Evolutionary conservation across 1,284 basidiomycete species (phyloP), one percentile per base, ranked within the genome.

Genomic region (Cutaneotrichosporon dermatis): DNA sequence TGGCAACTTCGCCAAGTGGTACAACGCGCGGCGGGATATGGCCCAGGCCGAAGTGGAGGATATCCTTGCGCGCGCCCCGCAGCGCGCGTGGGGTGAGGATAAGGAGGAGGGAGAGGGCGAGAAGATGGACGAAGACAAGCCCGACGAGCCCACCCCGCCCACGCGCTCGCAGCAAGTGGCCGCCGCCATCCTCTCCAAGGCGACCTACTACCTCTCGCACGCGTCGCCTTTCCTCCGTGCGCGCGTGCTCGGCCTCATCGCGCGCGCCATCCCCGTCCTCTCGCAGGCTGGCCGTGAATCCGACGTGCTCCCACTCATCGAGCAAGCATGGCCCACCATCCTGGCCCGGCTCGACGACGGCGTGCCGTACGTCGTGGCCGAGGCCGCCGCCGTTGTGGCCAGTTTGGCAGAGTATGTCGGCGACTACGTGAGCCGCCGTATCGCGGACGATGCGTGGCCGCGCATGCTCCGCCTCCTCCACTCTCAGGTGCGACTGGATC

Each of bases 391-490:
- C 2, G 79, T 94, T 39, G 78, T 95, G 13, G 88, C 89, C 61
- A 76, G 83, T 0, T 80, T 97, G 34, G 83, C 85, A 0, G 76
- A 69, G 40, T 80, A 88, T 65, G 84, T 86, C 16, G 92, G 92
- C 12, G 84, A 84, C 54, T 94, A 90, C 77, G 91, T 96, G 88
- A 83, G 83, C 50, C 80, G 85, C 36, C 81, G 88, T 53, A 83
- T 96, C 15, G 87, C 91, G 83, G 89, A 94, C 64, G 89, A 95
- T 65, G 83, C 91, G 13, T 95, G 92, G 92, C 93, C 93, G 1
- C 83, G 83, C 35, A 89, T 94, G 69, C 79, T 79, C 43, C 70
- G 66, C 4, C 80, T 93, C 58, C 76, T 94, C 44, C 74, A 72
- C 3, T 80, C 79, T 34, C 82, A 92, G 33, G 83, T 85, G 49